Evolutionary conservation across 1,139 yeast species (phyloP).

Genomic region (Pichia sp.): DNA sequence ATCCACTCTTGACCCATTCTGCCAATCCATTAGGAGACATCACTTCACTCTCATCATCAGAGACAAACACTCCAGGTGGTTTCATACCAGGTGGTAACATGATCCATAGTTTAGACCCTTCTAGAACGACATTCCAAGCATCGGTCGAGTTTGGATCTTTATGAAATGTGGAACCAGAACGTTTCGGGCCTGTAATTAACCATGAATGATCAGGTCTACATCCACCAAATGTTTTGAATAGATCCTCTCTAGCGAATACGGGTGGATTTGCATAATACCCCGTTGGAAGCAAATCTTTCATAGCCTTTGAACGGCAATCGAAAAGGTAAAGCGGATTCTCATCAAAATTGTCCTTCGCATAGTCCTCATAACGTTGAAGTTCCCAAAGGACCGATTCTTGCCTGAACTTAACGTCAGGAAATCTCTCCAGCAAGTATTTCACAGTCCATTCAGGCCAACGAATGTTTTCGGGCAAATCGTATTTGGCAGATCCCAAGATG

Average conservation of each 20-base stretch:
- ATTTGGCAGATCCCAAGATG: slow-evolving; percentile 38
- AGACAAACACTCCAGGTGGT: slow-evolving; percentile 86
- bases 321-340: slow-evolving; percentile 81
- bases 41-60: slow-evolving; percentile 77
- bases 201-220: slow-evolving; percentile 88
- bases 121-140: slow-evolving; percentile 80
- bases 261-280: slow-evolving; percentile 50
- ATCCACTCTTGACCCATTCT: slow-evolving; percentile 83
- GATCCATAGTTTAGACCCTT: slow-evolving; percentile 78
- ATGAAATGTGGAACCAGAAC: slow-evolving; percentile 87
- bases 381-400: slow-evolving; percentile 88
- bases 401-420: slow-evolving; percentile 57
- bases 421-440: slow-evolving; percentile 40
- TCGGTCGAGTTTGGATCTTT: slow-evolving; percentile 88
- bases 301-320: slow-evolving; percentile 68
- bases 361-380: slow-evolving; percentile 51
- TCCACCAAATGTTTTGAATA: slow-evolving; percentile 37
- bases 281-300: slow-evolving; percentile 38
- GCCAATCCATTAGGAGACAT: slow-evolving; percentile 86
- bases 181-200: slow-evolving; percentile 75
- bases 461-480: slow-evolving; percentile 10
- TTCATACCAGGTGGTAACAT: slow-evolving; percentile 72
- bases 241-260: slow-evolving; percentile 38
- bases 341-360: slow-evolving; percentile 56
- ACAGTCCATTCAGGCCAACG: slow-evolving; percentile 72